These are phyloP conservation scores for Paraurostyla sp. DNA, from an alignment of 73 alveolate genomes.

Conservation along the genomic window DNA sequence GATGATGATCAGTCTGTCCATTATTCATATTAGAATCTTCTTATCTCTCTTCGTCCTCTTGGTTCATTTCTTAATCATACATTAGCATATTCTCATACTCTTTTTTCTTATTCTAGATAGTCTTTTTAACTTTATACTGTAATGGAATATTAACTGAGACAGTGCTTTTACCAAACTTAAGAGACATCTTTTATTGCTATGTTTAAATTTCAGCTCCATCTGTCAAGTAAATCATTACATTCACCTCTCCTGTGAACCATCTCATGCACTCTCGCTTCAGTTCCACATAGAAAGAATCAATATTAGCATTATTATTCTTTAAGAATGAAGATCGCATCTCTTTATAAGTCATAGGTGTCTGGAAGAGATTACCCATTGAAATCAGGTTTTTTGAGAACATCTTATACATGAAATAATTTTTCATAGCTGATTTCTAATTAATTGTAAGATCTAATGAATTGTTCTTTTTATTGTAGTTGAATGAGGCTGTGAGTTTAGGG, in stretches of 20 bases:
- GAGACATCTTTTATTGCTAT: conserved; percentile 51
- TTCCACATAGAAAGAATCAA: conserved; percentile 43
- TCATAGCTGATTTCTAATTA: conserved; percentile 18
- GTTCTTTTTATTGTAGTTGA: conserved; percentile 66
- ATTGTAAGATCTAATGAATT: conserved; percentile 65
- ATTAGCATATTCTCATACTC: conserved; percentile 47
- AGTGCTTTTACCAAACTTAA: conserved; percentile 42
- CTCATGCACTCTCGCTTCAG: conserved; percentile 55
- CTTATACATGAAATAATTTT: conserved; percentile 30
- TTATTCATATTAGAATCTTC: conserved; percentile 25
- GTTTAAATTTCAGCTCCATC: conserved; percentile 78
- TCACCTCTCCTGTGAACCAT: conserved; percentile 65
- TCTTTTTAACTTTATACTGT: conserved; percentile 66
- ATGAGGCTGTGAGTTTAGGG: conserved; percentile 56
- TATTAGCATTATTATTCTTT: background rate
- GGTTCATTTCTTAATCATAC: conserved; percentile 32
- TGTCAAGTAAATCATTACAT: conserved; percentile 71
- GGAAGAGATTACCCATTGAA: background rate
- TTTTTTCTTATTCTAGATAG: conserved; percentile 74
- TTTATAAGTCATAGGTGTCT: background rate
- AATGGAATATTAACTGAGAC: conserved; percentile 63
- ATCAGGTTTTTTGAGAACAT: conserved; percentile 8
- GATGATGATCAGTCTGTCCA: conserved; percentile 24
- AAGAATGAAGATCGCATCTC: background rate
- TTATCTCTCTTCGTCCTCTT: conserved; percentile 38